Evolutionary conservation across 1,284 basidiomycete species (phyloP).

Genomic region (Heimioporus retisporus): DNA sequence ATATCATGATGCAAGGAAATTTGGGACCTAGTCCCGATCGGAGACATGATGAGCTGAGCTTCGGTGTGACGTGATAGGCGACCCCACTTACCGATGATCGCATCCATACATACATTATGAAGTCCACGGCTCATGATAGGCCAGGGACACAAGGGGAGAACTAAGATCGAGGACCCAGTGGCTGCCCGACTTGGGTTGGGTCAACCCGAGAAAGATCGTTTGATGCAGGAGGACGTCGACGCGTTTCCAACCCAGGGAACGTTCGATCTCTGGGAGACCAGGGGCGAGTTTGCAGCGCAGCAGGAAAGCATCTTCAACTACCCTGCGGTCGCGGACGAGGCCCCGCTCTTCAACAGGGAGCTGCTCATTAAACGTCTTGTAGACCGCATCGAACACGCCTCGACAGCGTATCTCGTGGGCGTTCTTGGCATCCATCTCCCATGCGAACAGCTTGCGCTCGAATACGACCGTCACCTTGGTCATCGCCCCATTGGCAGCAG

Average conservation of each 20-base stretch:
- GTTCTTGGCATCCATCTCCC: constrained; percentile 56
- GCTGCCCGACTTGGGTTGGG: constrained; percentile 40
- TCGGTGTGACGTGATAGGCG: neutral
- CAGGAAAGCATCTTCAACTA: constrained; percentile 52
- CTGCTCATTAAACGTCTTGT: constrained; percentile 54
- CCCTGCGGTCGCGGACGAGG: constrained; percentile 43
- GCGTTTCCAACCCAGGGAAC: constrained; percentile 55
- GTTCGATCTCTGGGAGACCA: constrained; percentile 47
- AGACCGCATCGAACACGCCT: constrained; percentile 66
- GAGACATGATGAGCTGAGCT: constrained; percentile 4
- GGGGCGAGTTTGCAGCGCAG: constrained; percentile 57
- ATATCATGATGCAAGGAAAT: constrained; percentile 21
- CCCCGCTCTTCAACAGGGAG: constrained; percentile 55
- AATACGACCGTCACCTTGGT: constrained; percentile 50
- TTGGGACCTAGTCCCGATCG: constrained; percentile 34
- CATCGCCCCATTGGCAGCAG: constrained; percentile 43
- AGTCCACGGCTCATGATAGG: constrained; percentile 18
- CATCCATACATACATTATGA: constrained; percentile 16
- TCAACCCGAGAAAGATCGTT: constrained; percentile 54
- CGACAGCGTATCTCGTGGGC: constrained; percentile 55
- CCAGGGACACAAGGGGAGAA: constrained; percentile 6
- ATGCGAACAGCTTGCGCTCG: constrained; percentile 44
- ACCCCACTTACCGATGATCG: constrained; percentile 26
- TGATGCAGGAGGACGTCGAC: constrained; percentile 60
- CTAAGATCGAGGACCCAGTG: constrained; percentile 49